These are phyloP conservation scores for Mortierella sp. DNA, from an alignment of 371 early-diverging fungal genomes.

Conservation along the genomic window DNA sequence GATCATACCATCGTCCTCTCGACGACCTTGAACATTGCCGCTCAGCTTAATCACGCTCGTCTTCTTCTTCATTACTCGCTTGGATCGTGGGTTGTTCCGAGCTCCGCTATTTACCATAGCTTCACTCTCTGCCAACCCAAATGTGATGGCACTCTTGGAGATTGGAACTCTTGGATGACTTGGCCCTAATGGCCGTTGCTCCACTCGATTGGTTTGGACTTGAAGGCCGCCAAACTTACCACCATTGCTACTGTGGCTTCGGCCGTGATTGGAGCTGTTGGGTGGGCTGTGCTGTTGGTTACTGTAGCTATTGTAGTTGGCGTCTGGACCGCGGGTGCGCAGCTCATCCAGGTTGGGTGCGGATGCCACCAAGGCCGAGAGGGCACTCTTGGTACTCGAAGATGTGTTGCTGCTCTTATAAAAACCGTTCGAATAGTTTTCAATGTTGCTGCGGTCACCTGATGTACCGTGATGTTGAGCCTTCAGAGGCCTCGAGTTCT, in stretches of 20 bases:
- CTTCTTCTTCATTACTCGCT: constrained; percentile 56
- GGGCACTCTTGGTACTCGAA: constrained; percentile 24
- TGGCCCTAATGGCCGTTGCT: constrained; percentile 3
- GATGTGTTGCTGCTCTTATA: constrained; percentile 1
- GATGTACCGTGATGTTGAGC: not conserved
- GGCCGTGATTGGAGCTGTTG: not conserved
- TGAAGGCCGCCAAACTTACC: constrained; percentile 6
- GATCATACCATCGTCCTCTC: constrained; percentile 54
- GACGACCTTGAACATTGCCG: constrained; percentile 51
- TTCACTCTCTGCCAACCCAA: constrained; percentile 22
- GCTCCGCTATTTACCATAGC: not conserved
- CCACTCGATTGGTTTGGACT: constrained; percentile 14
- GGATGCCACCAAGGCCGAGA: constrained; percentile 27
- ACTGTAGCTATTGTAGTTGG: constrained; percentile 1
- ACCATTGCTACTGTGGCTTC: constrained; percentile 8
- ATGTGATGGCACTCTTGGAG: constrained; percentile 22
- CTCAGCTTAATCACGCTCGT: constrained; percentile 53
- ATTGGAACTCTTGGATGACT: constrained; percentile 14
- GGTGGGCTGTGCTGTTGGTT: constrained; percentile 6
- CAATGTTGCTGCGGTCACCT: constrained; percentile 1
- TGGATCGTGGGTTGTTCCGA: constrained; percentile 25
- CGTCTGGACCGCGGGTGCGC: constrained; percentile 3
- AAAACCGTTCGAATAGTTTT: not conserved
- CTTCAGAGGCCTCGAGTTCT: constrained; percentile 15
- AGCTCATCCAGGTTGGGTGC: constrained; percentile 27